Conservation (phyloP, 805 yeast species). For the Phaffomyces opuntiae region DNA sequence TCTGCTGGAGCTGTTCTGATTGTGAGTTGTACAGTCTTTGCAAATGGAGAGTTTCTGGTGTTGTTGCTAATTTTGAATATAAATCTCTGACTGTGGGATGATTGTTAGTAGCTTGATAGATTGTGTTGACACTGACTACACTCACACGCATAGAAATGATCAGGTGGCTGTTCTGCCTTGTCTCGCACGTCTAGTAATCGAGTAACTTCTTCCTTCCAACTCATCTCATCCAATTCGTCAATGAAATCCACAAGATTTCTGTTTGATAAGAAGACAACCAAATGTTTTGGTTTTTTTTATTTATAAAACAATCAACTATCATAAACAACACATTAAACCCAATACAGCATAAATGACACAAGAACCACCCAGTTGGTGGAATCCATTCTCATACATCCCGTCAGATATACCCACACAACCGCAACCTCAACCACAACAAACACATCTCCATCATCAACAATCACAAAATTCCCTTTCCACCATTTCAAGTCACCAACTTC, state of each 20-base stretch:
- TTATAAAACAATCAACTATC: background rate
- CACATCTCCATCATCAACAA: background rate
- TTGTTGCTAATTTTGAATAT: conserved; percentile 7
- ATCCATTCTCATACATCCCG: background rate
- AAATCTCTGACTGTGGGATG: conserved; percentile 8
- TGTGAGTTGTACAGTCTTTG: conserved; percentile 22
- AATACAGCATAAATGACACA: no score
- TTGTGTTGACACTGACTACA: background rate
- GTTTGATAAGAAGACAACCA: background rate
- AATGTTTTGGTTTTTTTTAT: background rate
- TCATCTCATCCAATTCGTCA: background rate
- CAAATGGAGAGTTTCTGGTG: conserved; percentile 19
- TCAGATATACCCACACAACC: conserved; percentile 5
- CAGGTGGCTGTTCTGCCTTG: conserved; percentile 4
- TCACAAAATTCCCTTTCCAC: background rate
- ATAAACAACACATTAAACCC: background rate
- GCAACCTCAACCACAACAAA: background rate
- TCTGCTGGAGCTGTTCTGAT: conserved; percentile 28
- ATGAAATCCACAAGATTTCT: background rate
- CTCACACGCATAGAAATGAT: conserved; percentile 8
- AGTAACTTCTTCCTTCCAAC: conserved; percentile 9
- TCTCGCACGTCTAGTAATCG: conserved; percentile 13
- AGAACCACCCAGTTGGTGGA: conserved; percentile 1
- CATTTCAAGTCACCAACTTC: background rate
- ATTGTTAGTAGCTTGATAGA: background rate